Evolutionary conservation across 1,284 basidiomycete genomes (phyloP), one percentile per base, ranked within the genome.

Genomic region (Malassezia restricta): DNA sequence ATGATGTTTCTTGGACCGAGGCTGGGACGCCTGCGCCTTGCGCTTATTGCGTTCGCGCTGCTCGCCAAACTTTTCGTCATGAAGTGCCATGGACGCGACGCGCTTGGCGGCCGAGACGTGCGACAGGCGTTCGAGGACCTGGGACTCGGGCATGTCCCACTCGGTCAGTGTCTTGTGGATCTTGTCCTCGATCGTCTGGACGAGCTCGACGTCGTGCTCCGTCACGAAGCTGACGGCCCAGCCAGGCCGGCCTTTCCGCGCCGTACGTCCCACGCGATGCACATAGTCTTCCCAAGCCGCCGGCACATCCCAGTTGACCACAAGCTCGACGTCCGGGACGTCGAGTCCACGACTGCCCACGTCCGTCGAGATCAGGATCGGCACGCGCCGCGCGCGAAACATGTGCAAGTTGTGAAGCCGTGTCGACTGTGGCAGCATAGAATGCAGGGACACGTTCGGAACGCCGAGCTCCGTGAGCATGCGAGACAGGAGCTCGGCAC

Each of bases 231-330:
- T 95, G 40, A 98, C 79, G 0, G 89, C 88, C 51, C 89, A 78
- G 70, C 94, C 94, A 4, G 82, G 83, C 65, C 82, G 80, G 5
- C 91, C 91, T n/a, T 85, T 87, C 67, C 94, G 83, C 30, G 92
- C 94, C 11, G 94, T 99, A 65, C 94, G 78, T 49, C 80, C 80
- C 5, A 82, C 80, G 7, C 80, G 73, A 66, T 82, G 80, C 8
- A 81, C 75, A 59, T 81, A 81, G 63, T 81, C 80, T 57, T 80
- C 78, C 27, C 76, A 74, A 0, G 76, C 75, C 79, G 65, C 20
- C 46, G 94, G 85, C 63, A 98, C 74, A 74, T 99, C 94, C 89
- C 90, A 99, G 65, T 99, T 98, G 46, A 99, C 80, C 29, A 99
- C 78, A 40, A 98, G 84, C 2, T 90, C 89, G 32, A 96, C 84